Percentiles rank a stretch among this genome's conserved stretches.
phyloP scores from a whole-genome alignment of 2,329 filamentous ascomycete species.

The Myriosclerotinia duriaeana region DNA sequence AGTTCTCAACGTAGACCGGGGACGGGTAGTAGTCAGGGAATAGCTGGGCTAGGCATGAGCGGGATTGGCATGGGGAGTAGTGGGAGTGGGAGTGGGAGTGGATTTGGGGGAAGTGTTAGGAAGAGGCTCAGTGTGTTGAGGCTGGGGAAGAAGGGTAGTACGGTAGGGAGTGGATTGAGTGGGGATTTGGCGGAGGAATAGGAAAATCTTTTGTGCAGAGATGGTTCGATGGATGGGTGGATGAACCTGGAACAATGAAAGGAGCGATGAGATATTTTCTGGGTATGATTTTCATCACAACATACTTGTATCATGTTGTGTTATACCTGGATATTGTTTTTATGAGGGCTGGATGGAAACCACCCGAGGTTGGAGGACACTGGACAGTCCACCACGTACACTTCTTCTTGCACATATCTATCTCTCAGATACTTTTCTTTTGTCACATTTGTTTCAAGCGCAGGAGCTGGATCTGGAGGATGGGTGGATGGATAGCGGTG shows the following conservation, averaged over 20 bases:
- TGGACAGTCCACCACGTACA: background rate
- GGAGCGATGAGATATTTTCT: conserved; percentile 8
- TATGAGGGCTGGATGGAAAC: background rate
- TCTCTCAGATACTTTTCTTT: conserved; percentile 1
- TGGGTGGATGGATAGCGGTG: background rate
- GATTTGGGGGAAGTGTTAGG: conserved; percentile 35
- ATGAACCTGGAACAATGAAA: background rate
- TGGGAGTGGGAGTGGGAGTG: conserved; percentile 39
- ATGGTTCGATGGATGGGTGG: background rate
- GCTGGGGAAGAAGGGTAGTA: conserved; percentile 42
- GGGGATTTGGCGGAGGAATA: conserved; percentile 32
- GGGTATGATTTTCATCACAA: conserved; percentile 9
- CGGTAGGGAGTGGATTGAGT: conserved; percentile 36
- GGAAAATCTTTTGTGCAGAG: background rate
- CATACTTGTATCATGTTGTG: background rate
- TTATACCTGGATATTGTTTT: conserved; percentile 5
- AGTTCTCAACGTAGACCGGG: conserved; percentile 29
- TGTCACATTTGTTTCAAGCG: conserved; percentile 7
- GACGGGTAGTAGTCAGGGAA: conserved; percentile 15
- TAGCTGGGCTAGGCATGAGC: conserved; percentile 18
- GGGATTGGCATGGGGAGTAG: conserved; percentile 29
- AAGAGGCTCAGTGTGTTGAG: conserved; percentile 39
- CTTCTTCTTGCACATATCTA: conserved; percentile 15
- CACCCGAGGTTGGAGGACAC: background rate
- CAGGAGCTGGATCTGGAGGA: conserved; percentile 3